Conservation (phyloP, 2,329 filamentous ascomycete species). For the Trichoderma atroviride region DNA sequence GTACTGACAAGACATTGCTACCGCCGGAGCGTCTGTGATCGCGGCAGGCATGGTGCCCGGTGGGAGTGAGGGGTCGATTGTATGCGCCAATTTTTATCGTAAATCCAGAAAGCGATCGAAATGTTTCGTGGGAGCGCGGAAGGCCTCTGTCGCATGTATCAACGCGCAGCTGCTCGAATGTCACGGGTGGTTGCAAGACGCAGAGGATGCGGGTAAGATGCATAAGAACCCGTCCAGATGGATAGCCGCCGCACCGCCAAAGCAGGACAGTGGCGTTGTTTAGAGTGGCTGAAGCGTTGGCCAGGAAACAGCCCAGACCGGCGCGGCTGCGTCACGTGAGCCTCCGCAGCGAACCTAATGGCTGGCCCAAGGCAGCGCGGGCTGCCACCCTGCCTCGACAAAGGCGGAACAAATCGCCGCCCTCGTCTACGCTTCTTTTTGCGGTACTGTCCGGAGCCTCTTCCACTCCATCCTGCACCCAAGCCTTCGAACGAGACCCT, state of each 20-base stretch:
- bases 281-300: slow-evolving; percentile 27
- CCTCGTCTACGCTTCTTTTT: slow-evolving; percentile 38
- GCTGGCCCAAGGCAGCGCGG: slow-evolving; percentile 9
- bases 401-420: slow-evolving; percentile 37
- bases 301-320: slow-evolving; percentile 28
- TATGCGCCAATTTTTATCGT: neutral
- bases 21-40: slow-evolving; percentile 63
- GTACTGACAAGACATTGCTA: slow-evolving; percentile 68
- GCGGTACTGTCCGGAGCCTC: slow-evolving; percentile 31
- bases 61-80: neutral
- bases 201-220: slow-evolving; percentile 3
- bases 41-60: slow-evolving; percentile 59
- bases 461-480: slow-evolving; percentile 38
- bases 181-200: slow-evolving; percentile 19
- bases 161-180: slow-evolving; percentile 6
- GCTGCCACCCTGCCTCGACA: slow-evolving; percentile 26
- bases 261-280: slow-evolving; percentile 13
- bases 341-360: slow-evolving; percentile 12
- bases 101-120: neutral
- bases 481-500: slow-evolving; percentile 37
- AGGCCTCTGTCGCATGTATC: neutral
- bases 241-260: neutral
- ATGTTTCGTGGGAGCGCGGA: neutral
- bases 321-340: slow-evolving; percentile 19
- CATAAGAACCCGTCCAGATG: slow-evolving; percentile 6